Conservation (phyloP, 179 eudicot genomes). For the Sideroxylon spinosum region DNA sequence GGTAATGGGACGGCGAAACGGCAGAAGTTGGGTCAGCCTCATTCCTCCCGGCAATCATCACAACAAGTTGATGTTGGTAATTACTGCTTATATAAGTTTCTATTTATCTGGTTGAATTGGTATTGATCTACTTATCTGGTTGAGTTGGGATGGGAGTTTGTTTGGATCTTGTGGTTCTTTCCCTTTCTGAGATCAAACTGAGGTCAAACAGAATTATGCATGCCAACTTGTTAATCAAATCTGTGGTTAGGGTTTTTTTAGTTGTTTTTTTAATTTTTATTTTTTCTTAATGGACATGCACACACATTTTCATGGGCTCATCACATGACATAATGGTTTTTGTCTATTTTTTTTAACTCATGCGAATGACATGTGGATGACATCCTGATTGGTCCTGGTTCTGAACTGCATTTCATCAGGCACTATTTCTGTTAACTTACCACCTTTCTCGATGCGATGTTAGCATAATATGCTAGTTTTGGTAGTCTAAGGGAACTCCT, state of each 20-base stretch:
- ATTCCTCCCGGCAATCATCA: slow-evolving; percentile 37
- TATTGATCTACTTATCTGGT: slow-evolving; percentile 1
- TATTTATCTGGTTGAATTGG: slow-evolving; percentile 14
- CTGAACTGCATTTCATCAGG: neutral
- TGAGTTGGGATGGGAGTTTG: neutral
- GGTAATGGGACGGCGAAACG: slow-evolving; percentile 51
- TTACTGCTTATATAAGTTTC: slow-evolving; percentile 29
- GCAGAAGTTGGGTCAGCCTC: slow-evolving; percentile 52
- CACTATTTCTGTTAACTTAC: neutral
- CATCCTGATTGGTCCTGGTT: neutral
- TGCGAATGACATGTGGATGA: neutral
- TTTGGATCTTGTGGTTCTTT: neutral
- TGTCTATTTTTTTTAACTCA: neutral
- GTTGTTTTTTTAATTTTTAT: neutral
- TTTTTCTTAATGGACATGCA: neutral
- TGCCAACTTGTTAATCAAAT: no score
- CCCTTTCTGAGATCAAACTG: no score
- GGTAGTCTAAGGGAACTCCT: neutral
- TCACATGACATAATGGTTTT: neutral
- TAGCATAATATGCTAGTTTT: neutral
- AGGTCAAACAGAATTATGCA: no score
- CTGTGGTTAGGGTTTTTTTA: neutral
- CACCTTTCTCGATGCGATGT: neutral
- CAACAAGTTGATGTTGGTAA: slow-evolving; percentile 80
- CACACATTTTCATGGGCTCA: neutral